phyloP scores from a whole-genome alignment of 306 rosid genomes.

The Ziziphus jujuba region DNA sequence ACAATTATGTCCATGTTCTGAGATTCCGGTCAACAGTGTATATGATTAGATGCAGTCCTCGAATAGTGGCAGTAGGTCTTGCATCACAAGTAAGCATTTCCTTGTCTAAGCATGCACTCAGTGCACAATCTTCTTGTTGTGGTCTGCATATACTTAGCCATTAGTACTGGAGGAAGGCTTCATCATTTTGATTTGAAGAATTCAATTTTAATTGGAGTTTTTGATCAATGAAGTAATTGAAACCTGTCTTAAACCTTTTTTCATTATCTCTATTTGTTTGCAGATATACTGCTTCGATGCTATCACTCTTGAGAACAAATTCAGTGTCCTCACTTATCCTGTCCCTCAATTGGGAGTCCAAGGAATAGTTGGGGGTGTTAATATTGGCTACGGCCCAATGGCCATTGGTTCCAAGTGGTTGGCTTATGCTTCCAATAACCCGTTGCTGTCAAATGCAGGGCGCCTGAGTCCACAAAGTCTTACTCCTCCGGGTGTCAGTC shows the following conservation, averaged over 20 bases:
- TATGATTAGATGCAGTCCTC: constrained; percentile 96
- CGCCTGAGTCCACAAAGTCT: constrained; percentile 87
- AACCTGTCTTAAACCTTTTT: constrained; percentile 24
- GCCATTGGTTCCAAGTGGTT: constrained; percentile 95
- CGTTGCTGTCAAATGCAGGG: constrained; percentile 63
- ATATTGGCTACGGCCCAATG: constrained; percentile 97
- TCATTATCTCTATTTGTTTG: constrained; percentile 15
- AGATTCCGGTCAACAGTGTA: constrained; percentile 89
- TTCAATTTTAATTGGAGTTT: constrained; percentile 12
- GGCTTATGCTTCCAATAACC: constrained; percentile 87
- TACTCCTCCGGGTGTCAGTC: constrained; percentile 89
- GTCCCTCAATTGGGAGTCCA: constrained; percentile 93
- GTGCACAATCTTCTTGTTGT: constrained; percentile 3
- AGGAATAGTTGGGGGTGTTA: constrained; percentile 68
- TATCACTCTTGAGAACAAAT: constrained; percentile 86
- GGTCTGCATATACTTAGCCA: constrained; percentile 11
- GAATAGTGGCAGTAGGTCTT: constrained; percentile 88
- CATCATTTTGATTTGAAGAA: constrained; percentile 19
- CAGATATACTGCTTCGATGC: constrained; percentile 99
- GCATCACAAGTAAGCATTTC: constrained; percentile 83
- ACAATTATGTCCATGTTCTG: constrained; percentile 87
- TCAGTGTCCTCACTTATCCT: constrained; percentile 94
- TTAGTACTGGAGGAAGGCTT: constrained; percentile 12
- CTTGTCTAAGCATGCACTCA: not conserved
- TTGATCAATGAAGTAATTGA: constrained; percentile 24